phyloP scores from a whole-genome alignment of 1,139 yeast species.

The Debaryomyces singareniensis region DNA sequence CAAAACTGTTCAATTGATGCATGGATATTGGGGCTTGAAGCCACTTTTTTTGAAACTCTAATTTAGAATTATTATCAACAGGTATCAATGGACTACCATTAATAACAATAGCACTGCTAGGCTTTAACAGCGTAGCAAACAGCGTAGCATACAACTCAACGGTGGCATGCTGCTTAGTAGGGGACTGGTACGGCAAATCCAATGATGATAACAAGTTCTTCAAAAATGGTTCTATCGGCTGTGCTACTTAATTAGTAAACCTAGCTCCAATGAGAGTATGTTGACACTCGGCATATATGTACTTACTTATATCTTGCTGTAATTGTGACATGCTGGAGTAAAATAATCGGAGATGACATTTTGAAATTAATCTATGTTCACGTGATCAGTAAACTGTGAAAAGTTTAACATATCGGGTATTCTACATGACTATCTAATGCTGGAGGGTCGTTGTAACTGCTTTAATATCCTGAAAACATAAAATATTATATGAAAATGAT shows the following conservation, averaged over 20 bases:
- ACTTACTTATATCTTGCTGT: slow-evolving; percentile 24
- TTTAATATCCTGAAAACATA: no score
- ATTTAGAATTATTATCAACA: slow-evolving; percentile 36
- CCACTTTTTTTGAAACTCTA: slow-evolving; percentile 64
- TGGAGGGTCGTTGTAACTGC: no score
- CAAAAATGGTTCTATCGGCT: slow-evolving; percentile 40
- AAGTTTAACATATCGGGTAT: no score
- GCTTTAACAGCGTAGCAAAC: slow-evolving; percentile 43
- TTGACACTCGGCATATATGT: slow-evolving; percentile 1
- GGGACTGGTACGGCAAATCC: slow-evolving; percentile 26
- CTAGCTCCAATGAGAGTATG: not conserved
- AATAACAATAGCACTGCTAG: slow-evolving; percentile 45
- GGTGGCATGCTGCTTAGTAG: slow-evolving; percentile 21
- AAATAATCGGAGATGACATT: no score
- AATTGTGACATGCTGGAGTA: slow-evolving; percentile 6
- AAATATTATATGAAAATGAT: no score
- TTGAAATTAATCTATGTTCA: no score
- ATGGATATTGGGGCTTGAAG: slow-evolving; percentile 52
- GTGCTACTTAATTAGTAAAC: slow-evolving; percentile 11
- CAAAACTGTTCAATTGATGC: slow-evolving; percentile 58
- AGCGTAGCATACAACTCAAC: slow-evolving; percentile 48
- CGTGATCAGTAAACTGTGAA: no score
- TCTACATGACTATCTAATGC: no score
- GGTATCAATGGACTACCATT: slow-evolving; percentile 60
- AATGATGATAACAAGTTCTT: slow-evolving; percentile 32